Conservation (phyloP, 2,329 filamentous ascomycete genomes). For the Cladosporium sphaerospermum region DNA sequence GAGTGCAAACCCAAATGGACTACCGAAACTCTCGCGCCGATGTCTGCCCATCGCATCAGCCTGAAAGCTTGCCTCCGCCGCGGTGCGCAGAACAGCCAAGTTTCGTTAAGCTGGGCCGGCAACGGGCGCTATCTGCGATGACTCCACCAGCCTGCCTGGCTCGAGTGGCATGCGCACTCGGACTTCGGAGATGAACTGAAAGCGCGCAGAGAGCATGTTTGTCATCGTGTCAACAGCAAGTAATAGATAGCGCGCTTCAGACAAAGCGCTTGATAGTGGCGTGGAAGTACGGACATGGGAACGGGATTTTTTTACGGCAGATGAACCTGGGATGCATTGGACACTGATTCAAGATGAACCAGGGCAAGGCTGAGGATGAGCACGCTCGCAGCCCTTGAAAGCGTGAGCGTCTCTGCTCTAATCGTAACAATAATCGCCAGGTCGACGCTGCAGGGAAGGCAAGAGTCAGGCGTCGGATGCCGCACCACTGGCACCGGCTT, state of each 20-base stretch:
- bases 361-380: too few relatives aligned
- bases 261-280: too few relatives aligned
- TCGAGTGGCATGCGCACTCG: not conserved
- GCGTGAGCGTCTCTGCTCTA: too few relatives aligned
- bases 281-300: too few relatives aligned
- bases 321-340: too few relatives aligned
- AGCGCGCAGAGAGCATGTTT: constrained; percentile 3
- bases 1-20: constrained; percentile 1
- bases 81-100: not conserved
- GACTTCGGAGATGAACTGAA: constrained; percentile 7
- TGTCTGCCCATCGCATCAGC: not conserved
- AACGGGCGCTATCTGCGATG: constrained; percentile 1
- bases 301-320: too few relatives aligned
- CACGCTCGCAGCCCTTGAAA: too few relatives aligned
- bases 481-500: not conserved
- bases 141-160: constrained; percentile 5
- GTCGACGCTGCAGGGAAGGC: not conserved
- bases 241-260: too few relatives aligned
- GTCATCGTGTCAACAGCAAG: constrained; percentile 1
- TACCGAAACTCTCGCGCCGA: constrained; percentile 5
- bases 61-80: constrained; percentile 1
- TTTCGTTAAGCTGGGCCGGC: not conserved
- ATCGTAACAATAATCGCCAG: too few relatives aligned
- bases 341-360: too few relatives aligned
- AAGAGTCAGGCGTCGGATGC: not conserved